A percentile compares a stretch with the other conserved stretches of the same genome.
These are phyloP conservation scores for Blepharisma undulans DNA, from an alignment of 169 alveolate species.

Conservation along the genomic window DNA sequence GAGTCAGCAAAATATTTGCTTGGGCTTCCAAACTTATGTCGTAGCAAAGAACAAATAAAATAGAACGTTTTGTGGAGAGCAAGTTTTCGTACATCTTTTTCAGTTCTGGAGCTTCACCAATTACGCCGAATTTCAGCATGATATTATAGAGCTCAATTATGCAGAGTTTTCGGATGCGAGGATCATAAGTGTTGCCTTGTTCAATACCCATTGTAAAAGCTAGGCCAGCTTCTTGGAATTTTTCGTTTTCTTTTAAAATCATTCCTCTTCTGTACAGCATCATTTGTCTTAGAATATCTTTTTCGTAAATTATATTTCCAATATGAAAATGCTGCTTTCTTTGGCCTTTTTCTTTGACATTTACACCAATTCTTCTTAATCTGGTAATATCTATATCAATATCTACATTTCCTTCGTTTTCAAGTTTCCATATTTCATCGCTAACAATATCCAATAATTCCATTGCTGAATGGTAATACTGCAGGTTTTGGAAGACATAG, in stretches of 20 bases:
- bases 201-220: slow-evolving; percentile 8
- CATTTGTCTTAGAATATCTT: slow-evolving; percentile 17
- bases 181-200: not conserved
- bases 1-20: not conserved
- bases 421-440: slow-evolving; percentile 7
- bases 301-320: not conserved
- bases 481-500: slow-evolving; percentile 2
- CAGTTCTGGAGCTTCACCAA: not conserved
- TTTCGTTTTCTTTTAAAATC: slow-evolving; percentile 14
- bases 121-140: not conserved
- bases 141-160: not conserved
- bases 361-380: not conserved
- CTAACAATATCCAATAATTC: not conserved
- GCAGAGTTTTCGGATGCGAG: not conserved
- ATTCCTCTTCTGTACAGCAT: slow-evolving; percentile 4
- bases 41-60: slow-evolving; percentile 1
- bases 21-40: not conserved
- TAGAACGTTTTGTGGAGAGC: not conserved
- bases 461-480: slow-evolving; percentile 29
- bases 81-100: not conserved
- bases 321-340: not conserved
- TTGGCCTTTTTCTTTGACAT: not conserved
- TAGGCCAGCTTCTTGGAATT: slow-evolving; percentile 12
- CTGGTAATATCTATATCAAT: slow-evolving; percentile 16
- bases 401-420: not conserved